A percentile compares a stretch with the other conserved stretches of the same genome.
phyloP scores from a whole-genome alignment of 2,329 filamentous ascomycete genomes.

The Clarireedia paspali region DNA sequence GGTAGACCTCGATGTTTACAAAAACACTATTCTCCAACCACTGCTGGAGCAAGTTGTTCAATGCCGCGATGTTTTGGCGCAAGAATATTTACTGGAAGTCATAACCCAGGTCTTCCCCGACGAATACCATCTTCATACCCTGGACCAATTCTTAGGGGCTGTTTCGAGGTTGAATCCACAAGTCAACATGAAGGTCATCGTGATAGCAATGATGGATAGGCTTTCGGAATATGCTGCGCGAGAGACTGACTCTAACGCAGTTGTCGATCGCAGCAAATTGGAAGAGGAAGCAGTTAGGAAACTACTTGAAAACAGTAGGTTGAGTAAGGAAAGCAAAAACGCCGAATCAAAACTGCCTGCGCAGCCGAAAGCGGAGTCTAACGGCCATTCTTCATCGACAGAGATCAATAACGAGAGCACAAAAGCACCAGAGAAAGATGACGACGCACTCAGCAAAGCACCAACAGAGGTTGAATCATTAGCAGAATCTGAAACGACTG shows the following conservation, averaged over 20 bases:
- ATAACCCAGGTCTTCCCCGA: slow-evolving; percentile 99
- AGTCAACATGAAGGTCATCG: slow-evolving; percentile 95
- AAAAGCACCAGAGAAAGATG: slow-evolving; percentile 31
- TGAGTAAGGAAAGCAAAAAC: slow-evolving; percentile 48
- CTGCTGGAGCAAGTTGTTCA: slow-evolving; percentile 95
- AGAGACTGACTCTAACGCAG: slow-evolving; percentile 65
- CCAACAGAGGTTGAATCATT: slow-evolving; percentile 29
- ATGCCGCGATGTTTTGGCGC: slow-evolving; percentile 90
- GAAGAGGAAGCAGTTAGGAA: slow-evolving; percentile 78
- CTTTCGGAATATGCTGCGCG: slow-evolving; percentile 90
- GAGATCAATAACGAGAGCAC: slow-evolving; percentile 24
- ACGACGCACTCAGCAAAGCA: slow-evolving; percentile 38
- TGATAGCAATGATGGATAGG: slow-evolving; percentile 96
- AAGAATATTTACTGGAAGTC: slow-evolving; percentile 95
- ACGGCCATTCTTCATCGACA: slow-evolving; percentile 26
- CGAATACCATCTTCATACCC: slow-evolving; percentile 93
- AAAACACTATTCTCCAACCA: slow-evolving; percentile 78
- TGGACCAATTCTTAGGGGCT: slow-evolving; percentile 89
- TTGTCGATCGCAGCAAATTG: slow-evolving; percentile 63
- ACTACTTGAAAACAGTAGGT: slow-evolving; percentile 68
- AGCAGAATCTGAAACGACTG: slow-evolving; percentile 7
- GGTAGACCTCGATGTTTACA: slow-evolving; percentile 92
- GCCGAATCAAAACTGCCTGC: slow-evolving; percentile 6
- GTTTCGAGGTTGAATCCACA: slow-evolving; percentile 91
- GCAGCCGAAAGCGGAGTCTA: slow-evolving; percentile 16